A percentile compares a stretch with the other conserved stretches of the same genome.
These are phyloP conservation scores for Neurospora tetrasperma DNA, from an alignment of 495 filamentous ascomycete genomes.

Conservation along the genomic window DNA sequence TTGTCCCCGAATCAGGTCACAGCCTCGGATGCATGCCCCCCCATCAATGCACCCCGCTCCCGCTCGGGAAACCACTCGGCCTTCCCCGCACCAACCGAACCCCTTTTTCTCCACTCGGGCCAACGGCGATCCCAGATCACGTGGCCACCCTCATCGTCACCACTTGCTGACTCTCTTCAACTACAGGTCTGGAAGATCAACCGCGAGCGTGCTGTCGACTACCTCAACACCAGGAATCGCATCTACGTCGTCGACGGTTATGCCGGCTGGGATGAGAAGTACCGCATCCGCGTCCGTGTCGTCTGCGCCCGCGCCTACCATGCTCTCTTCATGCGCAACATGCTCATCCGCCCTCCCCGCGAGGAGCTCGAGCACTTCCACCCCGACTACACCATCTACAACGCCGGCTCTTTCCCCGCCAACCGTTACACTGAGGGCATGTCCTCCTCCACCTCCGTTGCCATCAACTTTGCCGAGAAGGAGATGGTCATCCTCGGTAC, in stretches of 20 bases:
- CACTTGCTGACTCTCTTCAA: background rate
- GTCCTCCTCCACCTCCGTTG: conserved; percentile 73
- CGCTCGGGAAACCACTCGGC: conserved; percentile 9
- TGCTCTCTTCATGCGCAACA: conserved; percentile 99
- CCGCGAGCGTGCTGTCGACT: conserved; percentile 96
- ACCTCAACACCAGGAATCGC: conserved; percentile 95
- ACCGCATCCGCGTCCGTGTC: conserved; percentile 93
- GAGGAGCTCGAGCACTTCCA: conserved; percentile 95
- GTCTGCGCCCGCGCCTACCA: conserved; percentile 99
- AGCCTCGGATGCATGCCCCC: conserved; percentile 12
- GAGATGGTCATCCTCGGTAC: conserved; percentile 96
- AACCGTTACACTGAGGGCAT: conserved; percentile 97
- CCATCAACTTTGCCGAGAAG: conserved; percentile 76
- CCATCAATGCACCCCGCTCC: conserved; percentile 28
- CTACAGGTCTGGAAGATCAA: conserved; percentile 96
- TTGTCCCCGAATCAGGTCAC: conserved; percentile 5
- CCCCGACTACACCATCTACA: conserved; percentile 99
- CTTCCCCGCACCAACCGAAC: background rate
- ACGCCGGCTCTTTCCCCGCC: conserved; percentile 94
- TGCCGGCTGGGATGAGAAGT: conserved; percentile 97
- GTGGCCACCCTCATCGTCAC: conserved; percentile 11
- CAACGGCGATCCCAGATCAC: conserved; percentile 9
- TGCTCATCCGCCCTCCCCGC: conserved; percentile 87
- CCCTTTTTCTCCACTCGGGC: background rate
- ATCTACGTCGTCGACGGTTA: conserved; percentile 98